Percentiles rank a stretch among this genome's conserved stretches.
Evolutionary conservation across 2,329 filamentous ascomycete genomes (phyloP).

Genomic region (Rutstroemia sydowiana): DNA sequence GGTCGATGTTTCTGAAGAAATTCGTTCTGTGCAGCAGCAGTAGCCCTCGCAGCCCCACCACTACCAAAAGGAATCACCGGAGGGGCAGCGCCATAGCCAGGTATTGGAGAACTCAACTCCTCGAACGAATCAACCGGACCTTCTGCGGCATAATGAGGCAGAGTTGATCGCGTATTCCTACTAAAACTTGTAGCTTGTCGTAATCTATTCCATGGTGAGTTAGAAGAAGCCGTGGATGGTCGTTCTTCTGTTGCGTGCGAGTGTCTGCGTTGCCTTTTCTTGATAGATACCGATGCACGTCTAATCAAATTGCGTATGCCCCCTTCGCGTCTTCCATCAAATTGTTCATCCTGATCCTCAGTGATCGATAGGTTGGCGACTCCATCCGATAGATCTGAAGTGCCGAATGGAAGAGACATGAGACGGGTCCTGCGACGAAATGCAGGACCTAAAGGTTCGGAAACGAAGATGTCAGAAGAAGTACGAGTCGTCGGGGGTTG

Average conservation of each 20-base stretch:
- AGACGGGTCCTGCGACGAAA: constrained; percentile 26
- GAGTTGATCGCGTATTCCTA: constrained; percentile 21
- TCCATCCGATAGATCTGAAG: neutral
- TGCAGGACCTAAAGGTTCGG: constrained; percentile 19
- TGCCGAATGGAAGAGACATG: constrained; percentile 1
- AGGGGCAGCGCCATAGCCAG: constrained; percentile 41
- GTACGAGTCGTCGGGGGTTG: constrained; percentile 33
- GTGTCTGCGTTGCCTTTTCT: constrained; percentile 25
- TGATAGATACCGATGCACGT: constrained; percentile 27
- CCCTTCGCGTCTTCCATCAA: neutral
- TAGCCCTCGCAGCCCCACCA: constrained; percentile 51
- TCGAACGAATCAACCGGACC: constrained; percentile 17
- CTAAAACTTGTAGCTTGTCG: constrained; percentile 29
- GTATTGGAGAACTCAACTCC: constrained; percentile 21
- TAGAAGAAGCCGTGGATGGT: constrained; percentile 19
- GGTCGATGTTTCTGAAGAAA: constrained; percentile 33
- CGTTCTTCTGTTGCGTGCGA: constrained; percentile 23
- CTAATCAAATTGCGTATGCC: constrained; percentile 21
- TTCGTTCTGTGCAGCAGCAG: constrained; percentile 53
- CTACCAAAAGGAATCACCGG: constrained; percentile 53
- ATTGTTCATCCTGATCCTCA: neutral
- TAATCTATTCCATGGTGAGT: constrained; percentile 24
- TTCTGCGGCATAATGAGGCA: constrained; percentile 11
- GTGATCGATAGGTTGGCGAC: neutral
- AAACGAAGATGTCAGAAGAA: neutral